phyloP scores from a whole-genome alignment of 1,139 yeast genomes.

The Suhomyces bribrorum region DNA sequence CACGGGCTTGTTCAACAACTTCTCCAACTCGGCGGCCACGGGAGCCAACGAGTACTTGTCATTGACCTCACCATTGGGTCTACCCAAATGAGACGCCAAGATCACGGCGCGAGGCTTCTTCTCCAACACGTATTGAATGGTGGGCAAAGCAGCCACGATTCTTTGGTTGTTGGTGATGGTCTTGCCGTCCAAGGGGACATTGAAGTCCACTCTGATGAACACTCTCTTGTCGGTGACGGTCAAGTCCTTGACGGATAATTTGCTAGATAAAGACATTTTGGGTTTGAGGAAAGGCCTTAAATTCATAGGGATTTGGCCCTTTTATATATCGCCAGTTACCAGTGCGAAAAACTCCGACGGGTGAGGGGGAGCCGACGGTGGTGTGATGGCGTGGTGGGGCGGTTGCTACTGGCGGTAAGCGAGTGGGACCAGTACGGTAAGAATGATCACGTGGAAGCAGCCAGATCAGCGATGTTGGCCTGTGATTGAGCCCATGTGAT shows the following conservation, averaged over 20 bases:
- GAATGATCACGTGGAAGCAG: neutral
- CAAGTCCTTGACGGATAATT: conserved; percentile 88
- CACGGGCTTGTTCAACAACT: conserved; percentile 67
- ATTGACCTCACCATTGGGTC: conserved; percentile 90
- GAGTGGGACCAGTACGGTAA: neutral
- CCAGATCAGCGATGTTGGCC: no score
- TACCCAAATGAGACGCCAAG: conserved; percentile 94
- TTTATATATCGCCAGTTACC: conserved; percentile 5
- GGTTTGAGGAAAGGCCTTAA: conserved; percentile 3
- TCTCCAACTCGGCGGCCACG: conserved; percentile 80
- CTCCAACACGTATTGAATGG: conserved; percentile 88
- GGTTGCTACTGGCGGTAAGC: neutral
- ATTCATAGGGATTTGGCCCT: conserved; percentile 6
- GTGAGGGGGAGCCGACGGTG: conserved; percentile 10
- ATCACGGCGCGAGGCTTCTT: conserved; percentile 86
- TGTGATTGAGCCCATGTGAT: no score
- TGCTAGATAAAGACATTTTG: conserved; percentile 84
- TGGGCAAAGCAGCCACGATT: conserved; percentile 97
- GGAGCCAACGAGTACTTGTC: conserved; percentile 90
- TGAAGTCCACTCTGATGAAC: conserved; percentile 95
- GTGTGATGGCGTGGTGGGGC: neutral
- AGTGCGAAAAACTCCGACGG: conserved; percentile 9
- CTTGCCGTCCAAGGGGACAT: conserved; percentile 94
- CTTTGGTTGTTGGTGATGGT: conserved; percentile 98
- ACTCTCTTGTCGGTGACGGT: conserved; percentile 86